Conservation (phyloP, 257 asterid species). For the Solanum stenotomum region DNA sequence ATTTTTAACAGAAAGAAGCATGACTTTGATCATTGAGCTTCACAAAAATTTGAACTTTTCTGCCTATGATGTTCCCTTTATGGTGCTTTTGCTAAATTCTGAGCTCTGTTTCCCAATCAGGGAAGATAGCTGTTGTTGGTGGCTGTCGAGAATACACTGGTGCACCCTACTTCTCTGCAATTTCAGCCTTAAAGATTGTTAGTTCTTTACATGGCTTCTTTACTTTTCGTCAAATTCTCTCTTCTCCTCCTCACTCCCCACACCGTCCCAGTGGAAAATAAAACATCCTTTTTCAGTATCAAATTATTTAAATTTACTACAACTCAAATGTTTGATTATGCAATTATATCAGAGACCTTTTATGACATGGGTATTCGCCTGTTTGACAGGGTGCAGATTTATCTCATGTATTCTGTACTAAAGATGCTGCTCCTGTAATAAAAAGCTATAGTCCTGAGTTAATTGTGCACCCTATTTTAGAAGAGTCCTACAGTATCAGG, state of each 20-base stretch:
- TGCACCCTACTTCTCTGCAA: constrained; percentile 95
- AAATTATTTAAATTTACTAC: background rate
- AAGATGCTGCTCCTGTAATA: constrained; percentile 89
- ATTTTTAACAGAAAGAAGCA: background rate
- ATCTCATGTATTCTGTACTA: constrained; percentile 92
- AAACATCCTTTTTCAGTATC: background rate
- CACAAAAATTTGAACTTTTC: background rate
- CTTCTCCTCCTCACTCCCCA: background rate
- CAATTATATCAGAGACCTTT: background rate
- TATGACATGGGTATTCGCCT: background rate
- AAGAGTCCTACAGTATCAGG: constrained; percentile 89
- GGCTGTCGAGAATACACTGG: constrained; percentile 99
- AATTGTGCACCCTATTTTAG: constrained; percentile 90
- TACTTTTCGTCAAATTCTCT: background rate
- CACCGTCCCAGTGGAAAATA: background rate
- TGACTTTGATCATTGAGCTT: background rate
- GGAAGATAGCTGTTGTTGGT: constrained; percentile 93
- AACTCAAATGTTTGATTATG: background rate
- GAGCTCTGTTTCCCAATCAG: constrained; percentile 31
- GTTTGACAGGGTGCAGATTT: constrained; percentile 85
- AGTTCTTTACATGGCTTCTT: constrained; percentile 24
- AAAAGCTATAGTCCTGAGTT: constrained; percentile 95
- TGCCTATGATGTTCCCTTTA: background rate
- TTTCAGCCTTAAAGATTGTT: constrained; percentile 91
- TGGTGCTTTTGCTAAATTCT: background rate